Percentiles rank a stretch among this genome's conserved stretches.
phyloP scores from a whole-genome alignment of 176 grass and related monocot genomes.

The Elymus sibiricus region DNA sequence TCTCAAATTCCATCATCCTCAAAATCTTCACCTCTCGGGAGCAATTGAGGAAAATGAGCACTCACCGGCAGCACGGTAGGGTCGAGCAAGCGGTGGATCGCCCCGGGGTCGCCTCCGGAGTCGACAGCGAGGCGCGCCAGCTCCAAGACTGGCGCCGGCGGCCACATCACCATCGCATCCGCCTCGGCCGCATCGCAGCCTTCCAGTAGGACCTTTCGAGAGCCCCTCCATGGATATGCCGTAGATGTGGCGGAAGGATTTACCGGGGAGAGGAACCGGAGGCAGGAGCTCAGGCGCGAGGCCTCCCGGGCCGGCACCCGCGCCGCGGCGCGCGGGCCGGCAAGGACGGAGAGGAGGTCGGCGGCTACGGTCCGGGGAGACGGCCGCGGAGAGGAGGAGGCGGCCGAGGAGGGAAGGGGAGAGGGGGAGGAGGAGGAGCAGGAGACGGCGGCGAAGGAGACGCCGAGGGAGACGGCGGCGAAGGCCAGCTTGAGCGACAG shows the following conservation, averaged over 20 bases:
- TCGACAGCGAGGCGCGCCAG: constrained; percentile 74
- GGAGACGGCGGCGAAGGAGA: constrained; percentile 45
- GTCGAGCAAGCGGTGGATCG: constrained; percentile 70
- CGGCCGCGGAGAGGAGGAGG: constrained; percentile 14
- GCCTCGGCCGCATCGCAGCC: constrained; percentile 1
- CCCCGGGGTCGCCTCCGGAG: constrained; percentile 69
- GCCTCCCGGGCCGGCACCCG: constrained; percentile 45
- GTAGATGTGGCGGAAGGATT: not conserved
- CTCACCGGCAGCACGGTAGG: constrained; percentile 69
- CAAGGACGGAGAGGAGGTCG: constrained; percentile 75
- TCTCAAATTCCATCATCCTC: not conserved
- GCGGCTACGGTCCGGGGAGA: constrained; percentile 42
- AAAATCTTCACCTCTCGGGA: not conserved
- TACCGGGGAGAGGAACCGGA: constrained; percentile 70
- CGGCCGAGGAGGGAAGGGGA: not conserved
- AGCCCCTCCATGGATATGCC: constrained; percentile 3
- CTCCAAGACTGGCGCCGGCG: constrained; percentile 77
- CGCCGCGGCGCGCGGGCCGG: constrained; percentile 30
- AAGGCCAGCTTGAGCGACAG: constrained; percentile 64
- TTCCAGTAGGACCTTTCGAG: constrained; percentile 34
- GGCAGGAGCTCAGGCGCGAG: constrained; percentile 43
- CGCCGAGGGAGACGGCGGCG: constrained; percentile 56
- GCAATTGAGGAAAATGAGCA: not conserved
- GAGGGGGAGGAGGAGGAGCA: constrained; percentile 32
- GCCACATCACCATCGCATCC: constrained; percentile 87